phyloP scores from a whole-genome alignment of 257 asterid species.

The Sherardia arvensis region DNA sequence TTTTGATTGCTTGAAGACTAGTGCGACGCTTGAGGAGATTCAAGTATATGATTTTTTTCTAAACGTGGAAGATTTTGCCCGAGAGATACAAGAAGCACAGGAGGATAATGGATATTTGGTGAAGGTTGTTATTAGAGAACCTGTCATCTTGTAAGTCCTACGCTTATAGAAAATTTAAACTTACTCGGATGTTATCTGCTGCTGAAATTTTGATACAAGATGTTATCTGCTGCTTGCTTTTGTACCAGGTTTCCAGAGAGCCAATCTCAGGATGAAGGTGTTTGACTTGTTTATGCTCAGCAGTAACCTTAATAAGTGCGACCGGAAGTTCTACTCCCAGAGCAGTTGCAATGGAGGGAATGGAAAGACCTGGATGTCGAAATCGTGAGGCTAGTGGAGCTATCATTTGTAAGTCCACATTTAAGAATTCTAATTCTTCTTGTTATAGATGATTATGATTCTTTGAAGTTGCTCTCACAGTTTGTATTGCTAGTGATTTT shows the following conservation, averaged over 20 bases:
- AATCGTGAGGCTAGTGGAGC: constrained; percentile 94
- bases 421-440: too few species aligned
- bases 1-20: background rate
- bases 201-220: background rate
- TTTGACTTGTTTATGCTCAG: constrained; percentile 66
- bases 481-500: background rate
- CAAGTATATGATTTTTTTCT: background rate
- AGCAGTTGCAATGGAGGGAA: constrained; percentile 59
- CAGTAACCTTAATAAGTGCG: constrained; percentile 43
- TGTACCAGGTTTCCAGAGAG: constrained; percentile 33
- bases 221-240: constrained; percentile 9
- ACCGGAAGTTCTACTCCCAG: constrained; percentile 31
- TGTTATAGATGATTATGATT: background rate
- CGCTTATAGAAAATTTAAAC: background rate
- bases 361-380: constrained; percentile 62
- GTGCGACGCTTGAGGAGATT: background rate
- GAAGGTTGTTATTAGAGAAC: too few species aligned
- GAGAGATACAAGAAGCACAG: background rate
- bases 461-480: background rate
- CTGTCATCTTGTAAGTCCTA: too few species aligned
- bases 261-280: constrained; percentile 61
- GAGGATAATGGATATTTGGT: too few species aligned
- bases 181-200: background rate
- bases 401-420: constrained; percentile 57
- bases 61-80: background rate